Evolutionary conservation across 2,329 filamentous ascomycete genomes (phyloP), one percentile per base, ranked within the genome.

Genomic region (Elsinoe arachidis): DNA sequence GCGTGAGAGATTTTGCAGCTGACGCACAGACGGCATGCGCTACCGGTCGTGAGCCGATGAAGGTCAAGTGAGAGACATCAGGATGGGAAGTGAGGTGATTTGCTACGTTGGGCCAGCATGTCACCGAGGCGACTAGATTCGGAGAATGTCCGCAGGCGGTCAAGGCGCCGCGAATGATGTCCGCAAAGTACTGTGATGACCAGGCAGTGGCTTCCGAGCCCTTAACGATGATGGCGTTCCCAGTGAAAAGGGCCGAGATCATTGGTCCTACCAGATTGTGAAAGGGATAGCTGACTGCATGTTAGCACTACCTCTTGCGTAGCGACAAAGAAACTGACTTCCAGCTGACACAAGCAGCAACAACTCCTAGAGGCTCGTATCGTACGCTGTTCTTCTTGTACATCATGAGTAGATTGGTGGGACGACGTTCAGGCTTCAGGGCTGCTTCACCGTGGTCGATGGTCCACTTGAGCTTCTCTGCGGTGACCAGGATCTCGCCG

Each of bases 131-230:
- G 35, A 97, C 82, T 5, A 99, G 80, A 55, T 88, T 79, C 0
- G 88, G 82, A 61, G 89, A 85, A 69, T 96, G 85, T 1, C 90
- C 90, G 69, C 93, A 95, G 14, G 86, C 88, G 26, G 80, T 75
- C 34, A 99, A 81, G 5, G 93, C 92, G 46, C 84, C 84, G 41
- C 87, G 84, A 15, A 86, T 87, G 60, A 97, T 87, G 52, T 80
- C 80, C 43, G 86, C 79, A 69, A 96, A 97, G 77, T 92, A 96
- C 6, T 76, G 71, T 6, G 88, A 86, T 60, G 87, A 95, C 93
- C 93, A 99, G 56, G 91, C 92, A 0, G 92, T 97, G 71, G 92
- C 88, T 73, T 99, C 93, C 53, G 90, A 96, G 49, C 87, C 88
- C 75, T 99, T 99, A 70, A 97, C 87, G 41, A 99, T 78, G 63